A percentile compares a stretch with the other conserved stretches of the same genome.
Conservation (phyloP, 2,329 filamentous ascomycete species). For the Diaporthe amygdali region DNA sequence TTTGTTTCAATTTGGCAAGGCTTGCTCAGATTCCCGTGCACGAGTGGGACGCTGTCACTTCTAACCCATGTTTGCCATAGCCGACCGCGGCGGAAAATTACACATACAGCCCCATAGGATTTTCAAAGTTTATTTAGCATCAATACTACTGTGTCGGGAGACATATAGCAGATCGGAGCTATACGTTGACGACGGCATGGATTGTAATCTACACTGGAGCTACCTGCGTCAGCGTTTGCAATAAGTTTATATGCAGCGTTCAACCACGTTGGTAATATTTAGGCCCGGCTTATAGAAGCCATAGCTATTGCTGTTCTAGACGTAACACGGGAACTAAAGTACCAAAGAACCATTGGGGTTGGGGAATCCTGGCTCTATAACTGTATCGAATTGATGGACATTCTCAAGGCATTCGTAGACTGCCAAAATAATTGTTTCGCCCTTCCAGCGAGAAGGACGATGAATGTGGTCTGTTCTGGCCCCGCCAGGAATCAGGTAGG, state of each 20-base stretch:
- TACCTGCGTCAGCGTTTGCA: neutral
- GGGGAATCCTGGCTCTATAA: neutral
- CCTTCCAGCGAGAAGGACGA: neutral
- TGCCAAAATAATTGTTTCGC: neutral
- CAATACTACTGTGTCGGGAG: neutral
- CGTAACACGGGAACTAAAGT: neutral
- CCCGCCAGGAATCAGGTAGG: accelerated
- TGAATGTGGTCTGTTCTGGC: accelerated
- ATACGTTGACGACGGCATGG: neutral
- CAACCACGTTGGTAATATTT: neutral
- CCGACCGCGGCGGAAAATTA: neutral
- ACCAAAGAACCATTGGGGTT: neutral
- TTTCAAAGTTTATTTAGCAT: neutral
- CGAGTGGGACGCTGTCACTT: neutral
- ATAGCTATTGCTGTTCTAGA: neutral
- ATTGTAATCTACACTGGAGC: neutral
- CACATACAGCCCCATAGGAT: neutral
- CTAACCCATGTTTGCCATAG: neutral
- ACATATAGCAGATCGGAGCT: neutral
- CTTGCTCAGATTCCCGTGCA: neutral
- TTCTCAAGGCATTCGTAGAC: neutral
- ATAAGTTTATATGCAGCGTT: neutral
- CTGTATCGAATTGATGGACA: neutral
- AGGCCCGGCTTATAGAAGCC: neutral
- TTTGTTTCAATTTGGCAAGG: neutral